Percentiles rank a stretch among this genome's conserved stretches.
Conservation (phyloP, 257 asterid genomes). For the Rauvolfia tetraphylla region DNA sequence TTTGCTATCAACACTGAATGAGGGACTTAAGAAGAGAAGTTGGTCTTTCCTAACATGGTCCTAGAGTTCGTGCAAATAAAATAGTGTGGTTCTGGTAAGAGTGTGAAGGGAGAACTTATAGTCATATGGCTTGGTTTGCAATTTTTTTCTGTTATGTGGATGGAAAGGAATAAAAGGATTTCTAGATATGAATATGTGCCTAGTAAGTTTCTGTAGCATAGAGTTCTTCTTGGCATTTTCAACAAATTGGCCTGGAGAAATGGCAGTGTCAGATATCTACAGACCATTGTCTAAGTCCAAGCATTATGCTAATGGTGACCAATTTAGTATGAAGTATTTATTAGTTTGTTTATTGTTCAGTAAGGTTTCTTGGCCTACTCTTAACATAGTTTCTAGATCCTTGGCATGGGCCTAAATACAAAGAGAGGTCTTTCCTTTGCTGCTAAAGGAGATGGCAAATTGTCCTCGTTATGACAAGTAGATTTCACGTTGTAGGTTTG, state of each 20-base stretch:
- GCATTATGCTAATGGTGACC: neutral
- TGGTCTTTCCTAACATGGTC: neutral
- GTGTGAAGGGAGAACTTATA: neutral
- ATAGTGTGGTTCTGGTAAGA: neutral
- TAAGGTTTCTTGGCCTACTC: neutral
- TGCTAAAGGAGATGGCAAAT: neutral
- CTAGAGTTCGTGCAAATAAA: neutral
- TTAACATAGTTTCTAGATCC: neutral
- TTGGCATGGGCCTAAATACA: neutral
- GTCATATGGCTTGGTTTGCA: neutral
- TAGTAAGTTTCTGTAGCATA: neutral
- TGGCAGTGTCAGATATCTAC: neutral
- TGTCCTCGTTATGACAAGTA: neutral
- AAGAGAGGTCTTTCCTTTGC: neutral
- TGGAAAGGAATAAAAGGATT: neutral
- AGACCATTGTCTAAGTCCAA: neutral
- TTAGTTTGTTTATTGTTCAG: neutral
- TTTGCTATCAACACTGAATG: neutral
- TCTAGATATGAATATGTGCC: neutral
- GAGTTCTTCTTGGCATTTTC: neutral
- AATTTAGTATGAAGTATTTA: neutral
- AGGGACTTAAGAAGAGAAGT: neutral
- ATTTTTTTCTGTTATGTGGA: neutral
- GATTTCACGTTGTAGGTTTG: neutral
- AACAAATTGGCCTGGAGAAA: neutral